Evolutionary conservation across 2,329 filamentous ascomycete species (phyloP), one percentile per base, ranked within the genome.

Genomic region (Bipolaris victoriae): DNA sequence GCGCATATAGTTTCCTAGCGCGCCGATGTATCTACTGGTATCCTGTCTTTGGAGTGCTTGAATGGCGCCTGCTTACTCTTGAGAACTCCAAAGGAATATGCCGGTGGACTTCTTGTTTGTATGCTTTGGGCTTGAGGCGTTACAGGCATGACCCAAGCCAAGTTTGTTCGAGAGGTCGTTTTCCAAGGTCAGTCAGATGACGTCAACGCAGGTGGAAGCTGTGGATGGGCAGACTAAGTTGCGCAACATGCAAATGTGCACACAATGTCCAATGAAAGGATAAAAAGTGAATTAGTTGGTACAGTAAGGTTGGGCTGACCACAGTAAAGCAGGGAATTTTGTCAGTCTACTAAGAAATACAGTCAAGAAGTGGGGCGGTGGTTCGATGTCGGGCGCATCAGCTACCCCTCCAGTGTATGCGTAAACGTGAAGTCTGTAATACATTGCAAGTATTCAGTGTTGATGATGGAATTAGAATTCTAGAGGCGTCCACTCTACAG

Each of bases 301-400:
- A 29, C 26, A 3, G 24, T 22, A 26, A 18, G 9, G 1, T 22
- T 41, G 18, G 16, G 29, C 16, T 20, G 36, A 15, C 5, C 16
- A 39, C 35, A n/a, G 6, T 26, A n/a, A 11, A 29, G 33, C n/a
- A 20, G 31, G 49, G 37, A 31, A 33, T 26, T n/a, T 24, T 20
- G 47, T n/a, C 46, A 11, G 10, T 5, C 46, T 31, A 55, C 45
- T 52, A 18, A 36, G 16, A n/a, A n/a, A 29, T 29, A 10, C 46
- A 5, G 24, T 45, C 33, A 37, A 44, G 18, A 57, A 48, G 57
- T 51, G 46, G 54, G 58, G 49, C 54, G 37, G 39, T n/a, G 56
- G 48, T 57, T 51, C 46, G 54, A 60, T 57, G 54, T 53, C 43
- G 41, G 51, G 58, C 39, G 43, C 39, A 39, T 33, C 51, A 58